Percentiles rank a stretch among this genome's conserved stretches.
phyloP scores from a whole-genome alignment of 371 early-diverging fungal genomes.

The Apophysomyces trapeziformis region DNA sequence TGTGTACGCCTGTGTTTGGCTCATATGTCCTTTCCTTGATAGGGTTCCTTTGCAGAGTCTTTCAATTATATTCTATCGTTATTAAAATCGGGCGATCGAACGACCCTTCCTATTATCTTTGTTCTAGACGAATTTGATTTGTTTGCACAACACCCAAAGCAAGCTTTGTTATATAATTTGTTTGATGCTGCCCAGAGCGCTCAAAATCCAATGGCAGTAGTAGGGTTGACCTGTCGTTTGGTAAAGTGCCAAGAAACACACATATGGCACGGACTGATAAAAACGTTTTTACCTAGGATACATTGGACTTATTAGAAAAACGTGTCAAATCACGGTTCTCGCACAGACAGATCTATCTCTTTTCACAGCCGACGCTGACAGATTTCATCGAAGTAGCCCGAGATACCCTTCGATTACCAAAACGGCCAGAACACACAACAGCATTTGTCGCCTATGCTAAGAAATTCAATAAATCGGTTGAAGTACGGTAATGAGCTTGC shows the following conservation, averaged over 20 bases:
- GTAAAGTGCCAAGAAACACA: conserved; percentile 38
- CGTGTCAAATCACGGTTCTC: conserved; percentile 95
- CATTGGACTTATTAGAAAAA: conserved; percentile 86
- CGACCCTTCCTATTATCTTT: conserved; percentile 76
- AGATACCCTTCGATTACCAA: conserved; percentile 44
- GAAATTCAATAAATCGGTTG: conserved; percentile 40
- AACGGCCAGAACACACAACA: conserved; percentile 7
- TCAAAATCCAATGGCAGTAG: conserved; percentile 83
- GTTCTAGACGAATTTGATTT: conserved; percentile 90
- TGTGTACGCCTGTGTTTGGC: too few species aligned
- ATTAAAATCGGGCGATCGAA: conserved; percentile 60
- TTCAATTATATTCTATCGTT: conserved; percentile 65
- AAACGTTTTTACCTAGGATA: conserved; percentile 58
- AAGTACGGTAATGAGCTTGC: conserved; percentile 18
- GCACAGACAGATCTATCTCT: conserved; percentile 79
- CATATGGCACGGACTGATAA: background rate
- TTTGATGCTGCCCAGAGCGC: conserved; percentile 90
- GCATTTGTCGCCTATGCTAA: conserved; percentile 19
- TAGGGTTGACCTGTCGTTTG: conserved; percentile 84
- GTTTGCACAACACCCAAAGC: conserved; percentile 89
- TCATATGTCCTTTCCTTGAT: background rate
- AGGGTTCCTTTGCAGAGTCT: conserved; percentile 71
- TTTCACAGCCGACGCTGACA: conserved; percentile 59
- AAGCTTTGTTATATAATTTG: conserved; percentile 89
- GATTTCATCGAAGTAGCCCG: conserved; percentile 63